These are phyloP conservation scores for Tolypocladium ovalisporum DNA, from an alignment of 2,329 filamentous ascomycete species.

Conservation along the genomic window DNA sequence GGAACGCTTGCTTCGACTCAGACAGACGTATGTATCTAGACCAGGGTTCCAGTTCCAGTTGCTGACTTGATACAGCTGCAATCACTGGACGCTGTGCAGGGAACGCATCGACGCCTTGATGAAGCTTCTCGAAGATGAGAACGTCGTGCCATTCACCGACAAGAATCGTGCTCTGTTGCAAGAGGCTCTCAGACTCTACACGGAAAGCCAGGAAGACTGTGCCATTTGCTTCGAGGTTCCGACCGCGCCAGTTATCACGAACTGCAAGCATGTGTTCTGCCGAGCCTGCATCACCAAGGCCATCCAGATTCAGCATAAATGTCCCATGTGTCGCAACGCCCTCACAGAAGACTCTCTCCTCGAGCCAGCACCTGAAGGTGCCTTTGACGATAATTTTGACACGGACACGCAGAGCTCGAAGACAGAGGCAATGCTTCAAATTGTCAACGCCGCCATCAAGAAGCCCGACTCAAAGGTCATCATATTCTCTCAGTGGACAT, in stretches of 20 bases:
- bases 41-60: no score
- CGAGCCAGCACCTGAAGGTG: conserved; percentile 49
- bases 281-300: conserved; percentile 61
- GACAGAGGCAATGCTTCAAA: conserved; percentile 66
- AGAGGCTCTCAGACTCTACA: conserved; percentile 61
- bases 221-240: conserved; percentile 68
- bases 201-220: conserved; percentile 76
- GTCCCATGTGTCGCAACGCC: conserved; percentile 70
- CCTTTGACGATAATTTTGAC: conserved; percentile 43
- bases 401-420: conserved; percentile 65
- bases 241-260: conserved; percentile 67
- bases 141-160: conserved; percentile 56
- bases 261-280: conserved; percentile 76
- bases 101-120: conserved; percentile 65
- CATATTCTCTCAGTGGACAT: conserved; percentile 69
- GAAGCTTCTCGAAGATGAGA: conserved; percentile 54
- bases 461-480: conserved; percentile 58
- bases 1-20: conserved; percentile 70
- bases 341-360: conserved; percentile 51
- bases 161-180: conserved; percentile 66
- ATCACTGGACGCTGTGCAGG: conserved; percentile 77
- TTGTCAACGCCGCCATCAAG: conserved; percentile 57
- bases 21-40: conserved; percentile 51
- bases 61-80: conserved; percentile 40
- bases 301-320: conserved; percentile 66